phyloP scores from a whole-genome alignment of 1,284 basidiomycete genomes.

The Erythrobasidium hasegawianum region DNA sequence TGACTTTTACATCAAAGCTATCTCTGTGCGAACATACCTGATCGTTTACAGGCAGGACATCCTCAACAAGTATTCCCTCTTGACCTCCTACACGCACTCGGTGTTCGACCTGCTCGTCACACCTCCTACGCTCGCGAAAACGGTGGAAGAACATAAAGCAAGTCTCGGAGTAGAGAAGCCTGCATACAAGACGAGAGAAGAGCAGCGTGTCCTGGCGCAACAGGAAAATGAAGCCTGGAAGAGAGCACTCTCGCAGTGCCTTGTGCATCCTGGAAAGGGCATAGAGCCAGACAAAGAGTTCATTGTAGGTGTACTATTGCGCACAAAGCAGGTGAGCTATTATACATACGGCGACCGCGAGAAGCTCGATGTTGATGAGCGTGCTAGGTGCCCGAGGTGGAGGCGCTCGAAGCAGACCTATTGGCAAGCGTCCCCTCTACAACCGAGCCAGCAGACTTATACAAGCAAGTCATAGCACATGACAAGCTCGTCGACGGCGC shows the following conservation, averaged over 20 bases:
- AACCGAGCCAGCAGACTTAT: constrained; percentile 8
- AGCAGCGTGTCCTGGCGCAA: constrained; percentile 24
- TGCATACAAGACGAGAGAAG: constrained; percentile 35
- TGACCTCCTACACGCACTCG: constrained; percentile 32
- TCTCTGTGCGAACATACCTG: background rate
- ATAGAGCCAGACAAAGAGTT: constrained; percentile 34
- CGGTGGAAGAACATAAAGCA: constrained; percentile 30
- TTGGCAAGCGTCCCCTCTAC: constrained; percentile 12
- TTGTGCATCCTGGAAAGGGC: constrained; percentile 28
- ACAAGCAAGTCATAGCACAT: constrained; percentile 21
- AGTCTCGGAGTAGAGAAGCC: constrained; percentile 27
- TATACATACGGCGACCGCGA: too few relatives aligned
- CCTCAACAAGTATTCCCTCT: constrained; percentile 23
- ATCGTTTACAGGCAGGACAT: constrained; percentile 27
- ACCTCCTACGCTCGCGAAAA: constrained; percentile 22
- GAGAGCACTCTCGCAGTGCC: constrained; percentile 22
- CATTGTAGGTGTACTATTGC: constrained; percentile 28
- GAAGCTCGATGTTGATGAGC: too few relatives aligned
- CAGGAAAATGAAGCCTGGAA: constrained; percentile 31
- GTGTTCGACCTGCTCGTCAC: constrained; percentile 33
- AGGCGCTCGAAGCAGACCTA: constrained; percentile 23
- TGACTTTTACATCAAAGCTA: background rate
- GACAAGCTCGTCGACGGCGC: constrained; percentile 28
- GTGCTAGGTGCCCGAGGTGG: constrained; percentile 32
- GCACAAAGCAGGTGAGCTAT: constrained; percentile 34